Evolutionary conservation across 2,329 filamentous ascomycete species (phyloP), one percentile per base, ranked within the genome.

Genomic region (Colletotrichum navitas): DNA sequence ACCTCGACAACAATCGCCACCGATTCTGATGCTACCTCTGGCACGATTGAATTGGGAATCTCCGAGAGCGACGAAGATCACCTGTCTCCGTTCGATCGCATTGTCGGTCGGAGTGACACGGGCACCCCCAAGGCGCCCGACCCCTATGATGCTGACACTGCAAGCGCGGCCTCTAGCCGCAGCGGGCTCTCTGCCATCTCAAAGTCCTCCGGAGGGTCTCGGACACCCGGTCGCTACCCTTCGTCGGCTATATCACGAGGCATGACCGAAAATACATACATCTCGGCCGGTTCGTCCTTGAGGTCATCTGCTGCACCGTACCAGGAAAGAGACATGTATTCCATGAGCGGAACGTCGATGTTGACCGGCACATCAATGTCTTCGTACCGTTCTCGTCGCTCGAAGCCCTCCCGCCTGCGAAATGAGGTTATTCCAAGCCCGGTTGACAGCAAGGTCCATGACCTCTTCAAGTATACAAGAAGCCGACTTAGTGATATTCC

Each of bases 401-500:
- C 84, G 56, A 82, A 81, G 76, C 88, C 90, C 0, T 97, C 95
- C 21, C 88, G 91, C 29, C 83, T 98, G 59, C 90, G 94, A 36
- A 91, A 97, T 75, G 94, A 98, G 78, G 87, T 97, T 2, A 85
- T 94, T 1, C 88, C 90, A 43, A 97, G 93, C 75, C 93, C 94
- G 0, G 89, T 94, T 39, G 93, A 95, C 12, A 87, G 88, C 74
- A 90, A 89, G 72, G 85, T 92, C 5, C 83, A 92, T 68, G 95
- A 98, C 74, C 84, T 98, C 1, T 98, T 98, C 83, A 94, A 94
- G 41, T 95, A 91, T 77, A 95, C 92, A 3, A 91, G 93, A 66
- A 91, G 92, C 54, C 90, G 95, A 21, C 85, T 98, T 8, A 92
- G 89, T 73, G 94, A 97, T 74, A 89, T 98, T 5, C 91, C 93